These are phyloP conservation scores for Cystobasidium slooffiae DNA, from an alignment of 1,284 basidiomycete species.

Conservation along the genomic window DNA sequence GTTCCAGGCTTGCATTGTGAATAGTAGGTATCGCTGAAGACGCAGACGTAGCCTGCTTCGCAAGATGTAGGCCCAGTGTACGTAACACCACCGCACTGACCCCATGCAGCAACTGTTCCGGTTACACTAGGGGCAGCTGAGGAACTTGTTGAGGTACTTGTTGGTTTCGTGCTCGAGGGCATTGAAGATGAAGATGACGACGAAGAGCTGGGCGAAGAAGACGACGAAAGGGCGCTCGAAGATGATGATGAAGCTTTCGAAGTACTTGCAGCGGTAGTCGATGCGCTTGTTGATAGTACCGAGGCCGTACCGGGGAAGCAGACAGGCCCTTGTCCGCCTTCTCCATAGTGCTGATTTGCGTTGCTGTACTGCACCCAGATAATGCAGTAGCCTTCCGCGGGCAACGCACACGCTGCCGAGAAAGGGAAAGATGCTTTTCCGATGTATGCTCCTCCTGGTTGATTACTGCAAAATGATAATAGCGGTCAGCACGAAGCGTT, in stretches of 20 bases:
- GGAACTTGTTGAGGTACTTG: not conserved
- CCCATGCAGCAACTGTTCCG: not conserved
- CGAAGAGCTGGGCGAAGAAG: not conserved
- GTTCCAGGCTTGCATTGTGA: slow-evolving; percentile 7
- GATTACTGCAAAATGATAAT: slow-evolving; percentile 13
- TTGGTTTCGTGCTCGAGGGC: not conserved
- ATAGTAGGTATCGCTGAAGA: not conserved
- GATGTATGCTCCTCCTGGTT: slow-evolving; percentile 37
- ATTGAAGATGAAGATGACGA: not conserved
- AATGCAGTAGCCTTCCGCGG: slow-evolving; percentile 34
- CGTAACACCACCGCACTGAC: slow-evolving; percentile 10
- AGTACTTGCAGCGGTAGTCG: not conserved
- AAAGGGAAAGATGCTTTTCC: slow-evolving; percentile 28
- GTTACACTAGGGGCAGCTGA: not conserved
- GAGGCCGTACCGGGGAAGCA: slow-evolving; percentile 17
- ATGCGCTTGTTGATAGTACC: not conserved
- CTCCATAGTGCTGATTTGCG: slow-evolving; percentile 35
- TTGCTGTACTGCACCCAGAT: slow-evolving; percentile 38
- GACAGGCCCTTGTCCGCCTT: slow-evolving; percentile 35
- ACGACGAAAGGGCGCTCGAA: not conserved
- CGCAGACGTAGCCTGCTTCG: slow-evolving; percentile 1
- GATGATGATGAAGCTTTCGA: not conserved
- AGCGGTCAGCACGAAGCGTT: not conserved
- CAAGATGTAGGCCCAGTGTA: slow-evolving; percentile 6
- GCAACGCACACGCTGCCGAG: slow-evolving; percentile 18